phyloP scores from a whole-genome alignment of 1,139 yeast species.

The Pichia sp. region DNA sequence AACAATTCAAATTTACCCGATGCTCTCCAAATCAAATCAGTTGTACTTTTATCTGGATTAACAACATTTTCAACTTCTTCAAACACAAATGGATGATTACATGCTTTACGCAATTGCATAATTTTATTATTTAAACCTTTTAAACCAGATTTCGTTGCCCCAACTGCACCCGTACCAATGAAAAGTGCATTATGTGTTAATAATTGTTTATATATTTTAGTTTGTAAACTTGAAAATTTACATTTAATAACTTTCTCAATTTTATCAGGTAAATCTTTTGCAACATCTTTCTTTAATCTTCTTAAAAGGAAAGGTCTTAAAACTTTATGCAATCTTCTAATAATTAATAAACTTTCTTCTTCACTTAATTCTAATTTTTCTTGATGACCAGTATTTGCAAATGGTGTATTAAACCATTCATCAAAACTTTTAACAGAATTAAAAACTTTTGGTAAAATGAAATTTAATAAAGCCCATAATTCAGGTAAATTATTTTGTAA shows the following conservation, averaged over 20 bases:
- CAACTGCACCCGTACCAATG: conserved; percentile 43
- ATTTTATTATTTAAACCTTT: conserved; percentile 87
- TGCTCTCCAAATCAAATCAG: conserved; percentile 68
- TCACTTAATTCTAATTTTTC: conserved; percentile 75
- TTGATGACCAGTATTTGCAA: conserved; percentile 76
- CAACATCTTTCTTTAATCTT: conserved; percentile 95
- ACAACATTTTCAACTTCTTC: conserved; percentile 88
- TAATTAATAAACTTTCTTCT: conserved; percentile 91
- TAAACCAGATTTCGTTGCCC: conserved; percentile 46
- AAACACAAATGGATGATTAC: conserved; percentile 96
- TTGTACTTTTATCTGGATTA: conserved; percentile 67
- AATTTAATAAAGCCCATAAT: conserved; percentile 75
- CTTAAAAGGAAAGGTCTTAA: conserved; percentile 90
- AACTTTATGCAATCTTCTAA: conserved; percentile 93
- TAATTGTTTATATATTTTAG: conserved; percentile 73
- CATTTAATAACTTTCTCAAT: conserved; percentile 94
- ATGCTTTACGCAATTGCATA: conserved; percentile 93
- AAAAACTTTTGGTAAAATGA: conserved; percentile 74
- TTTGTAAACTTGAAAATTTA: conserved; percentile 85
- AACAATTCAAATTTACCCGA: conserved; percentile 72
- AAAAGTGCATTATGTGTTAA: conserved; percentile 61
- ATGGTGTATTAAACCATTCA: conserved; percentile 85
- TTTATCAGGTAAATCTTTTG: conserved; percentile 91
- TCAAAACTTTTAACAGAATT: conserved; percentile 82
- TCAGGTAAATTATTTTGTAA: conserved; percentile 81